Evolutionary conservation across 805 yeast genomes (phyloP), one percentile per base, ranked within the genome.

Genomic region (Debaryomyces tyrocola): DNA sequence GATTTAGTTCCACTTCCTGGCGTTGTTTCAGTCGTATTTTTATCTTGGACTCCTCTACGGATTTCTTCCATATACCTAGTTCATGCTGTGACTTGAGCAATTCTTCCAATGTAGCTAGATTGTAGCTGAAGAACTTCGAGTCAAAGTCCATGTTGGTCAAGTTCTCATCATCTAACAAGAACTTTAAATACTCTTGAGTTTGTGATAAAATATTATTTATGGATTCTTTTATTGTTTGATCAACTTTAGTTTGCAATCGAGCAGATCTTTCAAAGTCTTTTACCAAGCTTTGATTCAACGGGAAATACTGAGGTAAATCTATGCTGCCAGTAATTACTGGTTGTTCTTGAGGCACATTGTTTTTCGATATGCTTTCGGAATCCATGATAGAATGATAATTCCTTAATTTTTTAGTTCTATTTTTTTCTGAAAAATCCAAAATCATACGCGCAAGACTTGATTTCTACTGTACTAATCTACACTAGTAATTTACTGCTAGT

Each of bases 1-100:
- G 33, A 2, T 52, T 44, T 14, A 63, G 49, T 11, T 55, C 59
- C 9, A 57, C 53, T 33, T 60, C 69, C 8, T 50, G 48, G 34
- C 57, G 56, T 15, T 44, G 39, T 33, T 53, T 44, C n/a, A 55
- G 54, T 31, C 59, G 55, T 24, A 63, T 51, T 17, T 49, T 49
- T 2, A 50, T 49, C 46, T 59, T 62, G 18, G 63, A 49, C 20
- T 40, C 38, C 6, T 47, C 45, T 33, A 59, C 53, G 3, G 51
- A 45, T 0, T 35, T 37, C 6, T 44, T 36, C 41, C 62, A 58
- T 4, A 24, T 37, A 0, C 33, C 24, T 2, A 54, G 36, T 20
- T 54, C 53, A 17, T 33, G 24, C 28, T 53, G 53, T 2, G 60
- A 36, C 7, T 43, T 40, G 1, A 47, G 33, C n/a, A 62, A 41